These are phyloP conservation scores for Termitomyces sp. DNA, from an alignment of 768 basidiomycete species.

Conservation along the genomic window DNA sequence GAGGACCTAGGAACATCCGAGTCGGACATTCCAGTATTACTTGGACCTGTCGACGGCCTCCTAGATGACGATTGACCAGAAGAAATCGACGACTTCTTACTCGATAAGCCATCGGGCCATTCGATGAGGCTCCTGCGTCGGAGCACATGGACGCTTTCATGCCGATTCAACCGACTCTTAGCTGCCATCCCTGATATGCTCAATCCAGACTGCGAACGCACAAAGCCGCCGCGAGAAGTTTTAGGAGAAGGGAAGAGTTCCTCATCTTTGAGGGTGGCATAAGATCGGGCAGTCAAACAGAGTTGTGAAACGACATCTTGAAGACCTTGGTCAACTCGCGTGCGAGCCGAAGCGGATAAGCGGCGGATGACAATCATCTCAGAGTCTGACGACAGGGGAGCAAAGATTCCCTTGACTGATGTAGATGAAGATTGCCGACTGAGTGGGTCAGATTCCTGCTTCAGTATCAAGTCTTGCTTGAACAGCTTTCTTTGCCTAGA, in stretches of 20 bases:
- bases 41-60: conserved; percentile 29
- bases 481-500: conserved; percentile 22
- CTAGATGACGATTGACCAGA: conserved; percentile 19
- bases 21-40: conserved; percentile 26
- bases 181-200: conserved; percentile 61
- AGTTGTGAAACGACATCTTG: conserved; percentile 76
- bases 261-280: conserved; percentile 57
- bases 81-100: conserved; percentile 18
- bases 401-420: conserved; percentile 57
- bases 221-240: conserved; percentile 35
- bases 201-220: conserved; percentile 53
- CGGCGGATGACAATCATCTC: conserved; percentile 63
- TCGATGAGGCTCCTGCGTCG: conserved; percentile 47
- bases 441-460: conserved; percentile 18
- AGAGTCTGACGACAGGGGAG: conserved; percentile 44
- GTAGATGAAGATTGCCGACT: conserved; percentile 60
- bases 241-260: conserved; percentile 55
- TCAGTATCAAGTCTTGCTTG: conserved; percentile 18
- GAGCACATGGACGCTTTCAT: conserved; percentile 66
- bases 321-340: conserved; percentile 70
- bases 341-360: conserved; percentile 57
- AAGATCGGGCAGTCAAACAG: conserved; percentile 61
- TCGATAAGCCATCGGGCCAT: conserved; percentile 20
- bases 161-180: conserved; percentile 54
- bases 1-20: conserved; percentile 15